A percentile compares a stretch with the other conserved stretches of the same genome.
Evolutionary conservation across 169 alveolate genomes (phyloP).

Genomic region (Neospora caninum): DNA sequence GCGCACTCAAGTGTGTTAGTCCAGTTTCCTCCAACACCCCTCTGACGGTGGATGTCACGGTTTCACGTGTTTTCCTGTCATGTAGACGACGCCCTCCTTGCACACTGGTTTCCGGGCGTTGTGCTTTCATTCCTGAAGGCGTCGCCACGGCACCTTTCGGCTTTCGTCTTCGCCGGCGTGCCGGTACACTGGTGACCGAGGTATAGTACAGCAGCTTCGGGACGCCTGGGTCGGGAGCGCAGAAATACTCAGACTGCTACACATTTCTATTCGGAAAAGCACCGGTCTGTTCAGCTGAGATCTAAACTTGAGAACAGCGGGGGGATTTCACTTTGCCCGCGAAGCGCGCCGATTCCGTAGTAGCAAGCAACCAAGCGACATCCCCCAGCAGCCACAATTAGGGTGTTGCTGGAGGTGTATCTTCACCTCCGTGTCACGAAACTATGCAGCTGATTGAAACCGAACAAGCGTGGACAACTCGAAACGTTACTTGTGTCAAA

Average conservation of each 20-base stretch:
- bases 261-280: too few relatives aligned
- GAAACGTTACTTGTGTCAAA: too few relatives aligned
- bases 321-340: too few relatives aligned
- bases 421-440: too few relatives aligned
- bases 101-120: not conserved
- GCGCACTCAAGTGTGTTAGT: not conserved
- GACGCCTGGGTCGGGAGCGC: not conserved
- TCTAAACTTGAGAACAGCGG: too few relatives aligned
- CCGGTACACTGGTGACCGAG: not conserved
- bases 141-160: not conserved
- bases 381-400: too few relatives aligned
- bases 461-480: too few relatives aligned
- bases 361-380: too few relatives aligned
- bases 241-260: not conserved
- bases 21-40: not conserved
- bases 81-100: not conserved
- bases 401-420: too few relatives aligned
- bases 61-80: not conserved
- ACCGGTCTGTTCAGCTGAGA: too few relatives aligned
- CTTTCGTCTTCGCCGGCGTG: not conserved
- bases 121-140: not conserved
- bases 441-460: too few relatives aligned
- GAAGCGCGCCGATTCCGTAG: too few relatives aligned
- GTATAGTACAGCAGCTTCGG: constrained; percentile 40
- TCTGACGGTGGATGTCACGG: not conserved